Conservation (phyloP, 164 flowering plant species). For the Dillenia suffruticosa region DNA sequence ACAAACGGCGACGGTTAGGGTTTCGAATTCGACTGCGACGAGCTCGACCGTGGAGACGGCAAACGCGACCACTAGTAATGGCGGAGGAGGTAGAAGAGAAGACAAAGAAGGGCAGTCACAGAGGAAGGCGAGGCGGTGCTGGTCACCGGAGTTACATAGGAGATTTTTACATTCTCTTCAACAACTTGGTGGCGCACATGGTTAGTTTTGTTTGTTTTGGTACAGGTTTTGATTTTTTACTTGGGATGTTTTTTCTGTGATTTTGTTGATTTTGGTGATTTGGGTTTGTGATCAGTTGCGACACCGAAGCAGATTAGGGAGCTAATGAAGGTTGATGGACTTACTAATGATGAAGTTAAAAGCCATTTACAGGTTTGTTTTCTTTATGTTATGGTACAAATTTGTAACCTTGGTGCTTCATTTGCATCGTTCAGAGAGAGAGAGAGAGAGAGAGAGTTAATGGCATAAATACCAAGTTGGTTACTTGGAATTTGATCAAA, state of each 20-base stretch:
- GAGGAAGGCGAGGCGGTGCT: slow-evolving; percentile 71
- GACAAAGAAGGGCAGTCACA: slow-evolving; percentile 36
- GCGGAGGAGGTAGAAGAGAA: slow-evolving; percentile 14
- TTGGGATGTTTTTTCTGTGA: not conserved
- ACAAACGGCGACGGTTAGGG: slow-evolving; percentile 4
- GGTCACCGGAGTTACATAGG: slow-evolving; percentile 90
- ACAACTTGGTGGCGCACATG: slow-evolving; percentile 91
- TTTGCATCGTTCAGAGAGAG: too few species aligned
- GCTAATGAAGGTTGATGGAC: slow-evolving; percentile 94
- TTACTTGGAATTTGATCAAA: too few species aligned
- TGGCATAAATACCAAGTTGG: too few species aligned
- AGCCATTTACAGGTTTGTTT: slow-evolving; percentile 91
- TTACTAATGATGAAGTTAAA: slow-evolving; percentile 94
- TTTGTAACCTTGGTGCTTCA: too few species aligned
- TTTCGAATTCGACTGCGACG: slow-evolving; percentile 17
- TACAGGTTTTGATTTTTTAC: not conserved
- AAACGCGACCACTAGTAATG: not conserved
- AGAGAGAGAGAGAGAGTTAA: too few species aligned
- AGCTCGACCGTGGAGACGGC: slow-evolving; percentile 40
- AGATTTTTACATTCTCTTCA: slow-evolving; percentile 74
- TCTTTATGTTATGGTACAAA: too few species aligned
- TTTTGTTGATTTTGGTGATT: slow-evolving; percentile 1
- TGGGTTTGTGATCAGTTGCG: slow-evolving; percentile 46
- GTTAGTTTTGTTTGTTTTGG: slow-evolving; percentile 24
- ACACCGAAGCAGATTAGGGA: slow-evolving; percentile 97